A percentile compares a stretch with the other conserved stretches of the same genome.
These are phyloP conservation scores for Schoenoplectus tabernaemontani DNA, from an alignment of 202 grass and related monocot genomes.

Conservation along the genomic window DNA sequence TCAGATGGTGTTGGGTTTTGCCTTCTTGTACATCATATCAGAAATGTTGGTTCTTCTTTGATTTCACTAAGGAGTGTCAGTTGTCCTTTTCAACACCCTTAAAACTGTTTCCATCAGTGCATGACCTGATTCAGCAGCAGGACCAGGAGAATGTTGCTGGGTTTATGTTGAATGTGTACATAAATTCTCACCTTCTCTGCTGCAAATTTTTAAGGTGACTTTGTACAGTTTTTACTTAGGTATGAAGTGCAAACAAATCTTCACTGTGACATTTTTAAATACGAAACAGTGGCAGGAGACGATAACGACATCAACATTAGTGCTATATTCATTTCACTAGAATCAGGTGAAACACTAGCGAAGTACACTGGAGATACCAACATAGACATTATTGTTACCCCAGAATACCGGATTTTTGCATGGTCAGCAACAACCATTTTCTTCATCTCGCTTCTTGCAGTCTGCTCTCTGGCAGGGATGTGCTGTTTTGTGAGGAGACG, in stretches of 20 bases:
- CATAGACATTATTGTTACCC: conserved; percentile 59
- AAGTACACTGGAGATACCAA: conserved; percentile 50
- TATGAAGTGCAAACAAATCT: background rate
- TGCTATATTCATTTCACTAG: conserved; percentile 64
- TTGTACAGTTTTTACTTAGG: background rate
- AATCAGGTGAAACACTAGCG: conserved; percentile 51
- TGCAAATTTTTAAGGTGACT: background rate
- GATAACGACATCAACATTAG: conserved; percentile 53
- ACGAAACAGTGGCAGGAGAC: conserved; percentile 74
- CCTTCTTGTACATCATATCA: too few relatives aligned
- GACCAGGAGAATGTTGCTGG: too few relatives aligned
- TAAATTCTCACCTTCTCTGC: background rate
- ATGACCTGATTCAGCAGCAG: too few relatives aligned
- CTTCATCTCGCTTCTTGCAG: conserved; percentile 79
- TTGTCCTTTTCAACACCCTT: too few relatives aligned
- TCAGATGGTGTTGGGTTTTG: too few relatives aligned
- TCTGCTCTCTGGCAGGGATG: conserved; percentile 70
- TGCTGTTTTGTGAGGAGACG: conserved; percentile 80
- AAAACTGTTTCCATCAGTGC: too few relatives aligned
- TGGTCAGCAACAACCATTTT: conserved; percentile 83
- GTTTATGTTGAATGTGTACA: background rate
- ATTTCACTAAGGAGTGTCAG: too few relatives aligned
- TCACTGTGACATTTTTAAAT: conserved; percentile 12
- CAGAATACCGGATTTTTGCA: conserved; percentile 44
- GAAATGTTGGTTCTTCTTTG: too few relatives aligned